These are phyloP conservation scores for Gomphus bonarii DNA, from an alignment of 1,284 basidiomycete species.

Conservation along the genomic window DNA sequence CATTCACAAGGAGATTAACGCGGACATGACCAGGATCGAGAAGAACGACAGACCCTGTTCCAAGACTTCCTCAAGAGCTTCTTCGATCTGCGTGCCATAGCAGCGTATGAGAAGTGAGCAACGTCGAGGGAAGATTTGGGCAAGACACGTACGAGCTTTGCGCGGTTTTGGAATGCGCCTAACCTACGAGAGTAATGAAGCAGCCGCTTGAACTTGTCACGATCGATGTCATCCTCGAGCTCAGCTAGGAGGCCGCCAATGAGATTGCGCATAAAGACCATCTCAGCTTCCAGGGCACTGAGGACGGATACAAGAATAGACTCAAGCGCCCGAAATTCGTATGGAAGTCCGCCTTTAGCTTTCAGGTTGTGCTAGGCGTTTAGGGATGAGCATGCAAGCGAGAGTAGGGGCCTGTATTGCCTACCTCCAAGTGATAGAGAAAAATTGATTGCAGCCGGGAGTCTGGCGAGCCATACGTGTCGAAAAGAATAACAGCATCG, in stretches of 20 bases:
- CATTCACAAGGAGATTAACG: background rate
- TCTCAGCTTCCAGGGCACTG: constrained; percentile 86
- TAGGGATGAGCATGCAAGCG: constrained; percentile 14
- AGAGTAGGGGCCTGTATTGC: constrained; percentile 5
- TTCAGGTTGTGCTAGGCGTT: constrained; percentile 65
- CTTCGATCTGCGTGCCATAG: constrained; percentile 53
- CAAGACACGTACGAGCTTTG: constrained; percentile 48
- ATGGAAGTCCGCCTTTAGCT: constrained; percentile 58
- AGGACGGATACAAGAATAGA: constrained; percentile 82
- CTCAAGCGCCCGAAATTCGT: constrained; percentile 92
- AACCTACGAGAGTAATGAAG: constrained; percentile 85
- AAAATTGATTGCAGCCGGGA: constrained; percentile 80
- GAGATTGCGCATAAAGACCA: constrained; percentile 82
- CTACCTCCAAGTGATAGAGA: constrained; percentile 79
- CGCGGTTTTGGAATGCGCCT: constrained; percentile 80
- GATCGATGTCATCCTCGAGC: constrained; percentile 87
- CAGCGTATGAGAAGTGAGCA: background rate
- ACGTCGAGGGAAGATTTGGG: background rate
- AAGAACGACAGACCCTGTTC: constrained; percentile 55
- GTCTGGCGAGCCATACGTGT: constrained; percentile 79
- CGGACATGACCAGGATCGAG: background rate
- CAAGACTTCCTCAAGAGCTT: constrained; percentile 82
- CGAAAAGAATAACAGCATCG: constrained; percentile 87
- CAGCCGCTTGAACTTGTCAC: constrained; percentile 83
- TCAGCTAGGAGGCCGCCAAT: constrained; percentile 84